A percentile compares a stretch with the other conserved stretches of the same genome.
These are phyloP conservation scores for Rubia yunnanensis DNA, from an alignment of 257 asterid species.

Conservation along the genomic window DNA sequence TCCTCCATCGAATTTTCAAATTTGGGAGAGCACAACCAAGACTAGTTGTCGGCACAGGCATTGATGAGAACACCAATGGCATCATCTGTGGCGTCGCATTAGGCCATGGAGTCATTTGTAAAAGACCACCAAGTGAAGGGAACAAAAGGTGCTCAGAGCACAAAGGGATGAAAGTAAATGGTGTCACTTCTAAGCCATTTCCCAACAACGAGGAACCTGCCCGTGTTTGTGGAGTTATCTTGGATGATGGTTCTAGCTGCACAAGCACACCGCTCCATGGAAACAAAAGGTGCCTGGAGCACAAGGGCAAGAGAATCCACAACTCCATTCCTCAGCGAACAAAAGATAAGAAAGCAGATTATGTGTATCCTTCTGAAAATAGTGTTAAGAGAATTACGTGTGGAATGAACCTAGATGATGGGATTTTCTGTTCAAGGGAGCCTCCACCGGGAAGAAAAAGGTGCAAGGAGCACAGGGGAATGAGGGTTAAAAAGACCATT, in stretches of 20 bases:
- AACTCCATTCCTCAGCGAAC: constrained; percentile 2
- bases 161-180: constrained; percentile 80
- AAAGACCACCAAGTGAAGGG: constrained; percentile 47
- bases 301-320: constrained; percentile 22
- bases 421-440: constrained; percentile 22
- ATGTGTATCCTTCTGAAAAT: constrained; percentile 3
- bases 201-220: not conserved
- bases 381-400: constrained; percentile 8
- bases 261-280: constrained; percentile 21
- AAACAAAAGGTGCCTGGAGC: constrained; percentile 30
- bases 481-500: constrained; percentile 17
- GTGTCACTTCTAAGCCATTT: constrained; percentile 12
- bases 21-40: constrained; percentile 39
- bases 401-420: constrained; percentile 22
- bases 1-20: constrained; percentile 39
- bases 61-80: constrained; percentile 8
- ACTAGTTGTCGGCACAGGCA: constrained; percentile 18
- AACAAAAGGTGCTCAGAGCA: constrained; percentile 74
- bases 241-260: constrained; percentile 29
- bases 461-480: constrained; percentile 32
- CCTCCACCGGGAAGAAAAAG: constrained; percentile 31
- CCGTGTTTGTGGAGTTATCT: constrained; percentile 24
- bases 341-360: constrained; percentile 8
- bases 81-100: constrained; percentile 61
- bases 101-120: constrained; percentile 63